Conservation (phyloP, 2,329 filamentous ascomycete genomes). For the Fusarium succisae region DNA sequence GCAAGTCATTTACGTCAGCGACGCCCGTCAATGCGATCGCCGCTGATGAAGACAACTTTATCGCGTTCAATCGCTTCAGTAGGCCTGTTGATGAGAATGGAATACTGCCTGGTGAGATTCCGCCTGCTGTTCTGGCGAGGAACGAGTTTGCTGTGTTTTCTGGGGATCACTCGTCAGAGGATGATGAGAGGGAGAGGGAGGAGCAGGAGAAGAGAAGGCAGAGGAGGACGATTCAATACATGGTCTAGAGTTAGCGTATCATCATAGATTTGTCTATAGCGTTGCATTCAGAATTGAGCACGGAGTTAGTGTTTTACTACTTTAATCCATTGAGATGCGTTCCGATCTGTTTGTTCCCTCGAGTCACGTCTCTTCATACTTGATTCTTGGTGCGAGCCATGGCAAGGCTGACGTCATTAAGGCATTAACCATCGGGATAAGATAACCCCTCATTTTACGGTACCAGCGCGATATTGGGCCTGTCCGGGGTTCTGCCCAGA, state of each 20-base stretch:
- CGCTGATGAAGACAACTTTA: conserved; percentile 50
- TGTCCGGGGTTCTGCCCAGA: no score
- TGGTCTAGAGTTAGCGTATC: conserved; percentile 2
- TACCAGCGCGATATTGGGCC: no score
- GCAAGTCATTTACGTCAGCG: conserved; percentile 47
- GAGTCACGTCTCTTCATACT: no score
- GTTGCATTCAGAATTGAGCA: background rate
- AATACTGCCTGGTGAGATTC: background rate
- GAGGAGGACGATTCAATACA: conserved; percentile 10
- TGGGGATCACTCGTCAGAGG: background rate
- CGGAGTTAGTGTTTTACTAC: background rate
- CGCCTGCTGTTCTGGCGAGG: background rate
- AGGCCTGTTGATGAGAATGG: conserved; percentile 42
- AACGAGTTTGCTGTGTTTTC: conserved; percentile 30
- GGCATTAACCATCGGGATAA: no score
- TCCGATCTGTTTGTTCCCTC: no score
- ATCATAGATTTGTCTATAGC: background rate
- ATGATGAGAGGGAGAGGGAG: conserved; percentile 9
- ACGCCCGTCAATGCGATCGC: conserved; percentile 53
- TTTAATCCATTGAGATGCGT: no score
- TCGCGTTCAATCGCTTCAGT: conserved; percentile 61
- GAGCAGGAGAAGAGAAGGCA: conserved; percentile 13
- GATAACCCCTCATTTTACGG: no score
- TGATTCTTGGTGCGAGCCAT: no score
- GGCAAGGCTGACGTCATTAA: no score